Evolutionary conservation across 345 rosid species (phyloP).

Genomic region (Nasturtium officinale): DNA sequence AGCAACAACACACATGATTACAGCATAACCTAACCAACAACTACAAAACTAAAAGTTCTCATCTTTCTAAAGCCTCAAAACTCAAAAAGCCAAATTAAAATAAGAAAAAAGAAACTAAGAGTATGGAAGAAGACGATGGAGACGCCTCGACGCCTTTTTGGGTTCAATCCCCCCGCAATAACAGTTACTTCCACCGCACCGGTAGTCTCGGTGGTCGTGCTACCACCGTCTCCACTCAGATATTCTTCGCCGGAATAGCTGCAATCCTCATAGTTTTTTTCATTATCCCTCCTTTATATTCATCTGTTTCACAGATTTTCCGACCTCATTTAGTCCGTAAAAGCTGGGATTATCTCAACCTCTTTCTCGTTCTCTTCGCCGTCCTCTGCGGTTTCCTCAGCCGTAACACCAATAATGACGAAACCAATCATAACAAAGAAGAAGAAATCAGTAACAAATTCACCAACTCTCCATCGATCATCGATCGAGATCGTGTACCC

Average conservation of each 20-base stretch:
- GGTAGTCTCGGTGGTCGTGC: constrained; percentile 33
- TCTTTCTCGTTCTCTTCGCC: constrained; percentile 77
- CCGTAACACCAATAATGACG: constrained; percentile 42
- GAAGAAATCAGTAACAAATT: constrained; percentile 18
- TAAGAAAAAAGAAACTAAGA: neutral
- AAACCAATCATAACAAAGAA: constrained; percentile 30
- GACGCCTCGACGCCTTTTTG: constrained; percentile 69
- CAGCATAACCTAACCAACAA: constrained; percentile 34
- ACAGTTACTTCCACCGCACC: constrained; percentile 43
- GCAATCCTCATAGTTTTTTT: constrained; percentile 47
- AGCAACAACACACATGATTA: constrained; percentile 15
- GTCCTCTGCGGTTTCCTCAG: constrained; percentile 72
- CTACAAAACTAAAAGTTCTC: constrained; percentile 9
- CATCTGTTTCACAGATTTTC: constrained; percentile 59
- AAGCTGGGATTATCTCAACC: constrained; percentile 76
- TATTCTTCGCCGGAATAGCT: constrained; percentile 54
- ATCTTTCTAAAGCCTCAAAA: constrained; percentile 7
- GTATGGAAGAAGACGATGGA: constrained; percentile 61
- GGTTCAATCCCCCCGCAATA: constrained; percentile 53
- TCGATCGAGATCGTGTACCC: constrained; percentile 40
- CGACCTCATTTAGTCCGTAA: constrained; percentile 66
- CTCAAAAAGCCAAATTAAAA: neutral
- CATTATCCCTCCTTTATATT: constrained; percentile 53
- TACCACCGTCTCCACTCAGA: constrained; percentile 41
- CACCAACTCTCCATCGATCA: constrained; percentile 38